Evolutionary conservation across 129 eudicot genomes (phyloP), one percentile per base, ranked within the genome.

Genomic region (Helichrysum umbraculigerum): DNA sequence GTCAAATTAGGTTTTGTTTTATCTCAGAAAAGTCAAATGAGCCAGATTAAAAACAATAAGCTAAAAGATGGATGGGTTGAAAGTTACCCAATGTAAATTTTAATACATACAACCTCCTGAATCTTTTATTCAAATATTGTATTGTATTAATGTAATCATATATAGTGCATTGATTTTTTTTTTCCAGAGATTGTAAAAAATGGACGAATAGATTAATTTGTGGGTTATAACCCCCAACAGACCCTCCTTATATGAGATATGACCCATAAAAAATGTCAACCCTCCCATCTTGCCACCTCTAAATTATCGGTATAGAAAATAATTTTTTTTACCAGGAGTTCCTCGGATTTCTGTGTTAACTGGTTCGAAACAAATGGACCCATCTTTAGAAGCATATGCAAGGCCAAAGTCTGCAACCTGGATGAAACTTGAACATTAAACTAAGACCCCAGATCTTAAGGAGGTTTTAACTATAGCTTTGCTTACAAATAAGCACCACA

Each of bases 281-380:
- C 29, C 71, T 34, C 71, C 50, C 32, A 35, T 66, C 51, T 35
- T 17, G 71, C 54, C 71, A 19, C 28, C 8, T 66, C 16, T 34
- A 66, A 28, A 66, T 32, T 66, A 50, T 66, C 10, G 16, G 73
- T 57, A 20, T 29, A 47, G 12, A 63, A 39, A 75, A 42, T 2
- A 15, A 60, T 11, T 61, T 66, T 70, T 42, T 87, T 72, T 58
- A 94, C 98, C 99, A 73, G 99, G 99, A 78, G 99, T 91, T 83
- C 99, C 99, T 64, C 92, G n/a, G n/a, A n/a, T n/a, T n/a, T n/a
- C n/a, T n/a, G n/a, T n/a, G n/a, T n/a, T n/a, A n/a, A n/a, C n/a
- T n/a, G n/a, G n/a, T n/a, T n/a, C n/a, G n/a, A n/a, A n/a, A n/a
- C n/a, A n/a, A n/a, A n/a, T n/a, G n/a, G n/a, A n/a, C n/a, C n/a